Evolutionary conservation across 2,329 filamentous ascomycete species (phyloP), one percentile per base, ranked within the genome.

Genomic region (Laburnicola sp.): DNA sequence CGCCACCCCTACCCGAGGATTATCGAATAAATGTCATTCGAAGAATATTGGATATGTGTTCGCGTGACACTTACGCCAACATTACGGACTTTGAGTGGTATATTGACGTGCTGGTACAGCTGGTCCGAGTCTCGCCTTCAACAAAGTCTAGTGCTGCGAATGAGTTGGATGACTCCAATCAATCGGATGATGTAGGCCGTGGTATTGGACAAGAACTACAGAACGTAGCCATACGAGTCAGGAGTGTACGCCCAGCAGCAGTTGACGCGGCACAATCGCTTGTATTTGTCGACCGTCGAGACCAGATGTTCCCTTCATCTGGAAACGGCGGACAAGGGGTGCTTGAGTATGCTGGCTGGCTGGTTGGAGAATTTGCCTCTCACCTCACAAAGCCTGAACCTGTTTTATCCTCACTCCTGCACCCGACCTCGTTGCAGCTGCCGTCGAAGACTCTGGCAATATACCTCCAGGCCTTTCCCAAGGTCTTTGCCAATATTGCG

Each of bases 21-120:
- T 99, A 97, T 71, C 86, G 86, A 45, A 78, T 86, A 32, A 89
- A 89, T 62, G 90, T 97, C 21, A 90, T 97, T 45, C 82, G 82
- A 50, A 84, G 89, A 52, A 91, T 97, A 53, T 72, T 97, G 8
- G 85, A 86, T 54, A 96, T 99, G 85, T 97, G 93, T 71, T 89
- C 91, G 6, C 85, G 86, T 58, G 88, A 92, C 58, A 96, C 91
- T 54, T 99, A 97, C 70, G 82, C 83, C 34, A 90, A 91, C 65
- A 80, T 99, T 41, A 77, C 82, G 45, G 93, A 99, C 69, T 99
- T 99, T 70, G 93, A 97, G 60, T 99, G 94, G 94, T 97, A 97
- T 71, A 88, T 97, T 59, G 89, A 94, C 59, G 84, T 96, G 26
- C 77, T 99, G 27, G 87, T 90, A 4, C 91, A 96, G 68, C 81